These are phyloP conservation scores for Hortaea sp. DNA, from an alignment of 2,329 filamentous ascomycete genomes.

Conservation along the genomic window DNA sequence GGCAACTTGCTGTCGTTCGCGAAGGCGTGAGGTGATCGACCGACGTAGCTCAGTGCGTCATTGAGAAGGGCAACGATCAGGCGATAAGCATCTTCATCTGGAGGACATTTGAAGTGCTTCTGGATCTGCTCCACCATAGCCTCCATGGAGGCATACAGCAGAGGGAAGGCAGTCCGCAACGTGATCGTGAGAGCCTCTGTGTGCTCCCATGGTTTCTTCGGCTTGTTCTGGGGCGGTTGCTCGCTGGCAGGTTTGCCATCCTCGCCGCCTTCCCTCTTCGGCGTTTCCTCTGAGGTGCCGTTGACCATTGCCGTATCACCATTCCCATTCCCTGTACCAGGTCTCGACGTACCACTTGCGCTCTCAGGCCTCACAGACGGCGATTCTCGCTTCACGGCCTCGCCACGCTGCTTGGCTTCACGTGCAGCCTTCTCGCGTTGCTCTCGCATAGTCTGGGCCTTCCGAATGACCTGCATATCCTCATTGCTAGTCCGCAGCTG, in stretches of 20 bases:
- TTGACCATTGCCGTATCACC: slow-evolving; percentile 26
- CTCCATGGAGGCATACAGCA: slow-evolving; percentile 95
- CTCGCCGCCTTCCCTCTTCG: slow-evolving; percentile 28
- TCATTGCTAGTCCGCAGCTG: slow-evolving; percentile 86
- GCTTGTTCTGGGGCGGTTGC: slow-evolving; percentile 45
- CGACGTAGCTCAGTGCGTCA: slow-evolving; percentile 86
- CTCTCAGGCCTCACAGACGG: slow-evolving; percentile 23
- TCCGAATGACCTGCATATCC: slow-evolving; percentile 87
- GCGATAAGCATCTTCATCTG: slow-evolving; percentile 94
- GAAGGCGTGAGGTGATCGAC: slow-evolving; percentile 75
- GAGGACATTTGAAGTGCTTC: slow-evolving; percentile 98
- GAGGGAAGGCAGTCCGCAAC: slow-evolving; percentile 91
- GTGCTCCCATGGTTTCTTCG: slow-evolving; percentile 86
- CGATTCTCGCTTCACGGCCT: slow-evolving; percentile 25
- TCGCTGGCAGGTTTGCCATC: slow-evolving; percentile 28
- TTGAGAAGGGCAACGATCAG: slow-evolving; percentile 96
- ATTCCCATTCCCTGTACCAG: slow-evolving; percentile 31
- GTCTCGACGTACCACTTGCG: slow-evolving; percentile 30
- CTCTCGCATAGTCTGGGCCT: slow-evolving; percentile 54
- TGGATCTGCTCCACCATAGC: slow-evolving; percentile 99
- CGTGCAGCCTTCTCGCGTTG: slow-evolving; percentile 42
- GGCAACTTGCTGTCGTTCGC: slow-evolving; percentile 87
- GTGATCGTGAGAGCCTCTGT: slow-evolving; percentile 92
- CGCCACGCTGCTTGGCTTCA: slow-evolving; percentile 51
- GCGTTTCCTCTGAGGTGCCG: slow-evolving; percentile 17